Evolutionary conservation across 2,329 filamentous ascomycete genomes (phyloP).

Genomic region (Stylonectria norvegica): DNA sequence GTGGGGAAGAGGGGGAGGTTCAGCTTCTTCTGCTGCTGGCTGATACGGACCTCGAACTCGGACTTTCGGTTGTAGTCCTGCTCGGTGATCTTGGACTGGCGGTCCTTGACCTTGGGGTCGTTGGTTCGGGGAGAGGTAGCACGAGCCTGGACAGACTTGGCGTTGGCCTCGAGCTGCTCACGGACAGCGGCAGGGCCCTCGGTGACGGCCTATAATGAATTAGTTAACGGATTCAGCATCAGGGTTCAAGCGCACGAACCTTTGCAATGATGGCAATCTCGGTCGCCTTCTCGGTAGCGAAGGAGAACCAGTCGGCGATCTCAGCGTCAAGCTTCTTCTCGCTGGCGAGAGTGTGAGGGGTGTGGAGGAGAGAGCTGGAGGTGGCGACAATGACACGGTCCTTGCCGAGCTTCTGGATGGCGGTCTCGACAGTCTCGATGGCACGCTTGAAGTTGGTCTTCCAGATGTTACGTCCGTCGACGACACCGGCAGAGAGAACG

Average conservation of each 20-base stretch:
- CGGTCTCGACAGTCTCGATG: conserved; percentile 85
- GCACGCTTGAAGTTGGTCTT: conserved; percentile 98
- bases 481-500: conserved; percentile 89
- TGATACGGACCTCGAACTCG: conserved; percentile 78
- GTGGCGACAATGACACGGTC: conserved; percentile 96
- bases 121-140: conserved; percentile 93
- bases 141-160: conserved; percentile 87
- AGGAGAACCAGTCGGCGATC: conserved; percentile 97
- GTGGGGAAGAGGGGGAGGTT: conserved; percentile 96
- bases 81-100: conserved; percentile 80
- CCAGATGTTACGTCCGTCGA: conserved; percentile 99
- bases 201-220: no score
- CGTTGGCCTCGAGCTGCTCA: conserved; percentile 91
- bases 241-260: no score
- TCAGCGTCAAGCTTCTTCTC: conserved; percentile 98
- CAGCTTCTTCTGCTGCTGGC: conserved; percentile 86
- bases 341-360: conserved; percentile 93
- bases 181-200: conserved; percentile 84
- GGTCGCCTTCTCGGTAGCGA: conserved; percentile 88
- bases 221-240: no score
- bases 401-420: conserved; percentile 92
- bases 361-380: conserved; percentile 96
- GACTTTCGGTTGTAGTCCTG: conserved; percentile 92
- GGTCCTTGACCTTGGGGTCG: conserved; percentile 94
- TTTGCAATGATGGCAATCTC: conserved; percentile 94